Evolutionary conservation across 2,329 filamentous ascomycete species (phyloP).

Genomic region (Fusarium praegraminearum): DNA sequence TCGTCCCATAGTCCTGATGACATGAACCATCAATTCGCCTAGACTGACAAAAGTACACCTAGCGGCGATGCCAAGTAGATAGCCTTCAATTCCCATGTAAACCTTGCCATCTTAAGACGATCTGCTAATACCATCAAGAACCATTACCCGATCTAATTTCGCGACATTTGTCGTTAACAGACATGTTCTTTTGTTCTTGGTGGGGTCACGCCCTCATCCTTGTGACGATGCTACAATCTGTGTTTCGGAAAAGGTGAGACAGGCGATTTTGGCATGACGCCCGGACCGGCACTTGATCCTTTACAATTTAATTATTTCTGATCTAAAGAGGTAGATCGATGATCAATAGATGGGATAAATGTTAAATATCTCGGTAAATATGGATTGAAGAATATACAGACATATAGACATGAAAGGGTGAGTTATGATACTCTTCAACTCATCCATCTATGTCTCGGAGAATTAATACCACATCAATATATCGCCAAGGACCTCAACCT

Average conservation of each 20-base stretch:
- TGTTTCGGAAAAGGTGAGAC: conserved; percentile 36
- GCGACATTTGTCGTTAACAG: not conserved
- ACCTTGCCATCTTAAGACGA: not conserved
- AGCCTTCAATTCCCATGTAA: not conserved
- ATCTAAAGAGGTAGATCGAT: not conserved
- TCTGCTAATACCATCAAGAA: conserved; percentile 3
- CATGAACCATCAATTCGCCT: not conserved
- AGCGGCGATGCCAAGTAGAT: not conserved
- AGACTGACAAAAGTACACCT: not conserved
- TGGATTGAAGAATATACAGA: not conserved
- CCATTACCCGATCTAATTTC: not conserved
- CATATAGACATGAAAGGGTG: fast-evolving
- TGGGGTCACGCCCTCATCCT: conserved; percentile 19
- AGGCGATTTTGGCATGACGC: conserved; percentile 19
- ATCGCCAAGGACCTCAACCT: not conserved
- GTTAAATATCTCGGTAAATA: not conserved
- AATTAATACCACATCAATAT: not conserved
- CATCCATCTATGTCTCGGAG: not conserved
- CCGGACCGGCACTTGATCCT: conserved; percentile 14
- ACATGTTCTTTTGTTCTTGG: not conserved
- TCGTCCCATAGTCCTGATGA: not conserved
- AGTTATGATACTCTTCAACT: no score
- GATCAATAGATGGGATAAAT: not conserved
- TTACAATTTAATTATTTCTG: conserved; percentile 13
- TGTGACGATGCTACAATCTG: conserved; percentile 34